Conservation (phyloP, 73 alveolate species). For the Vitrella brassicaformis region DNA sequence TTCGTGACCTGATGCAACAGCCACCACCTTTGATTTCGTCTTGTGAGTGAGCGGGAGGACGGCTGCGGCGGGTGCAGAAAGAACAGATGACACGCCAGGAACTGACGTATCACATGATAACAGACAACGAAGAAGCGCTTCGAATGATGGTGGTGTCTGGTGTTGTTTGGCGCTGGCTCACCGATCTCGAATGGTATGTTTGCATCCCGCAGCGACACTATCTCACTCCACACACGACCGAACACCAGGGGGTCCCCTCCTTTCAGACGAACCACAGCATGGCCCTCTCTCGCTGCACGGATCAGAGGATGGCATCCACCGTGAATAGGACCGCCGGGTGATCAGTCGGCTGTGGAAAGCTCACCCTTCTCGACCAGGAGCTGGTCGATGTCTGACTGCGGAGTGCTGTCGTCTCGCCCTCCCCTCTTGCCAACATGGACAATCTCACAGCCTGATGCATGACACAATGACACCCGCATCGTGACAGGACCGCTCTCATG, state of each 20-base stretch:
- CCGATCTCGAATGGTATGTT: not conserved
- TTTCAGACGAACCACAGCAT: constrained; percentile 9
- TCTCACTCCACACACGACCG: constrained; percentile 25
- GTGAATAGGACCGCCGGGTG: not conserved
- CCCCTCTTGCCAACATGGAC: not conserved
- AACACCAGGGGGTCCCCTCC: constrained; percentile 34
- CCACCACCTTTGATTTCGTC: too few relatives aligned
- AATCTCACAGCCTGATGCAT: not conserved
- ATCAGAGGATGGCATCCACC: not conserved
- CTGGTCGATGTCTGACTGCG: not conserved
- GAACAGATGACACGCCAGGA: too few relatives aligned
- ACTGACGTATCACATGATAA: too few relatives aligned
- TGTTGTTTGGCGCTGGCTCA: too few relatives aligned
- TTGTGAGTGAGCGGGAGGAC: too few relatives aligned
- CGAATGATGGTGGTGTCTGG: too few relatives aligned
- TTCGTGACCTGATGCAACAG: too few relatives aligned
- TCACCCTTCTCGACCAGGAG: not conserved
- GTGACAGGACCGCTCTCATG: too few relatives aligned
- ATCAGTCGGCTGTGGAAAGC: not conserved
- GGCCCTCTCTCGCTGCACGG: not conserved
- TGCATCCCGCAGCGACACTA: constrained; percentile 2
- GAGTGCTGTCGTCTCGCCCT: not conserved
- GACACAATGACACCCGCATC: too few relatives aligned
- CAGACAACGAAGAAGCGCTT: too few relatives aligned
- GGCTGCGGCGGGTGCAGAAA: too few relatives aligned